These are phyloP conservation scores for Sonneratia alba DNA, from an alignment of 345 rosid genomes.

Conservation along the genomic window DNA sequence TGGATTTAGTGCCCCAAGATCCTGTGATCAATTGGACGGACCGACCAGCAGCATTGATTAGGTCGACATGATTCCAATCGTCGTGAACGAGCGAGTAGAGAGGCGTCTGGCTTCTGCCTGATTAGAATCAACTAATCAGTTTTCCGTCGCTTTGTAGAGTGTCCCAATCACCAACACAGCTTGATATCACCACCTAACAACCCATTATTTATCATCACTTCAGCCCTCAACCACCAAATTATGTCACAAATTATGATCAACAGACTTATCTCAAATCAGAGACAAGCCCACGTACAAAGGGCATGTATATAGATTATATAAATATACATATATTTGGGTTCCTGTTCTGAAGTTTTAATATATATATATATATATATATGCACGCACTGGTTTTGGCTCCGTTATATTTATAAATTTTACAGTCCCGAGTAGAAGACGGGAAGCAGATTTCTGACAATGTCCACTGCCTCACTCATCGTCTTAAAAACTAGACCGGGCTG, in stretches of 20 bases:
- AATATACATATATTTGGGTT: not conserved
- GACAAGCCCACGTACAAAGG: not conserved
- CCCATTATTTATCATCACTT: not conserved
- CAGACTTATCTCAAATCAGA: not conserved
- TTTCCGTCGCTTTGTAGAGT: not conserved
- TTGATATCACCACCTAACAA: constrained; percentile 14
- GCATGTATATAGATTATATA: not conserved
- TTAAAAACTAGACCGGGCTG: too few relatives aligned
- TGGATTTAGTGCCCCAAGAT: not conserved
- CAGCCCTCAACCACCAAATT: constrained; percentile 4
- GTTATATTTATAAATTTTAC: too few relatives aligned
- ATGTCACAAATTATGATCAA: not conserved
- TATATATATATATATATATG: too few relatives aligned
- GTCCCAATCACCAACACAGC: constrained; percentile 1
- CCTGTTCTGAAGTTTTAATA: not conserved
- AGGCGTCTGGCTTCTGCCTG: too few relatives aligned
- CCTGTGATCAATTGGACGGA: not conserved
- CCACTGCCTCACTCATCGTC: too few relatives aligned
- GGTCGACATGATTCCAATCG: too few relatives aligned
- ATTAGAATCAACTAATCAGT: not conserved
- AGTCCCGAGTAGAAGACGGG: too few relatives aligned
- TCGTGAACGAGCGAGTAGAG: too few relatives aligned
- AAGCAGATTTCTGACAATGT: too few relatives aligned
- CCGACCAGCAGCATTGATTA: not conserved
- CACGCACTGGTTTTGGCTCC: too few relatives aligned